Percentiles rank a stretch among this genome's conserved stretches.
These are phyloP conservation scores for Mallotus japonicus DNA, from an alignment of 441 rosid genomes.

Conservation along the genomic window DNA sequence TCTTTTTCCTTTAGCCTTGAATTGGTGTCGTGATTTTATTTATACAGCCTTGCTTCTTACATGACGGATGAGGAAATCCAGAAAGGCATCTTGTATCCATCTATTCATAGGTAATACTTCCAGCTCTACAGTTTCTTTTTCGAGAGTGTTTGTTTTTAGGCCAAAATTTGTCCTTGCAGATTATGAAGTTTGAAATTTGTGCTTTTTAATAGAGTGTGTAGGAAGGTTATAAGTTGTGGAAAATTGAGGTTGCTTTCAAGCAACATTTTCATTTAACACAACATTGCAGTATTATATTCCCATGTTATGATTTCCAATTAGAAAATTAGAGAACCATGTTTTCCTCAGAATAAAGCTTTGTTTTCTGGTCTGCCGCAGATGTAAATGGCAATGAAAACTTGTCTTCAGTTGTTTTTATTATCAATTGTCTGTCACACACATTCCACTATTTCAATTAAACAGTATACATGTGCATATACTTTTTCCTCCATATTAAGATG, in stretches of 20 bases:
- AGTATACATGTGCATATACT: too few relatives aligned
- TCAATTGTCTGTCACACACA: too few relatives aligned
- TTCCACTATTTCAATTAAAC: too few relatives aligned
- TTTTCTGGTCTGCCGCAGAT: too few relatives aligned
- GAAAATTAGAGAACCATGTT: too few relatives aligned
- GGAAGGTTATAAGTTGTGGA: neutral
- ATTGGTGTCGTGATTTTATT: conserved; percentile 18
- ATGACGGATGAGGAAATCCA: conserved; percentile 82
- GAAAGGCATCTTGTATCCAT: conserved; percentile 81
- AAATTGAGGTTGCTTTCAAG: neutral
- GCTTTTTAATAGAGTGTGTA: neutral
- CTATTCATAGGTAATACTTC: conserved; percentile 59
- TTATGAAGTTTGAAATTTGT: neutral
- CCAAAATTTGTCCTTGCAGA: neutral
- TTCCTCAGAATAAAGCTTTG: too few relatives aligned
- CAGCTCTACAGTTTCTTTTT: neutral
- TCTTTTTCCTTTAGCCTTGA: conserved; percentile 4
- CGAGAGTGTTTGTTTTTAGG: neutral
- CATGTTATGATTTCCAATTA: too few relatives aligned
- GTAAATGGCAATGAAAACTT: too few relatives aligned
- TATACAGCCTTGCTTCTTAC: conserved; percentile 90
- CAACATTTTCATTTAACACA: too few relatives aligned
- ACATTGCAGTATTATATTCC: neutral
- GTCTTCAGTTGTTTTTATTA: too few relatives aligned
- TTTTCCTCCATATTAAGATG: too few relatives aligned